Percentiles rank a stretch among this genome's conserved stretches.
Conservation (phyloP, 2,329 filamentous ascomycete species). For the Scedosporium minutisporum region DNA sequence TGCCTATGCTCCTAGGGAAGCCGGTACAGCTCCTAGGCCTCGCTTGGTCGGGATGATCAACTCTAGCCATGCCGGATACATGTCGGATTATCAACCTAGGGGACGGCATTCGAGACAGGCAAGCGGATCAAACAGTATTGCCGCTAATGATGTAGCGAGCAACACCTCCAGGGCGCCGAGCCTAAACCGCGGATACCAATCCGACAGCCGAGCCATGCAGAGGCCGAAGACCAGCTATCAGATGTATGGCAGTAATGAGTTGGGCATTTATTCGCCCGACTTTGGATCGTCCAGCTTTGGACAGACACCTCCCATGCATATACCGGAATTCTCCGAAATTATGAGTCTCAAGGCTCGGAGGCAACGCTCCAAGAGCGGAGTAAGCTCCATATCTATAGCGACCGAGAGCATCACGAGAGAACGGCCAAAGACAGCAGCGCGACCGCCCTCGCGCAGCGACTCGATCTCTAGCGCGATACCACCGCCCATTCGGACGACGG, state of each 20-base stretch:
- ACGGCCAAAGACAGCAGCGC: not conserved
- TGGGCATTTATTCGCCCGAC: not conserved
- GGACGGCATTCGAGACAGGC: conserved; percentile 1
- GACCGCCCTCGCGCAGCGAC: not conserved
- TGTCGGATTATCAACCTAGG: not conserved
- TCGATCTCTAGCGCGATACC: not conserved
- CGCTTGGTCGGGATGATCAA: not conserved
- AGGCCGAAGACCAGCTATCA: conserved; percentile 1
- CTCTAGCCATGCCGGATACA: not conserved
- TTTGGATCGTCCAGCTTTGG: not conserved
- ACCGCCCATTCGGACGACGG: not conserved
- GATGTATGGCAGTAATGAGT: not conserved
- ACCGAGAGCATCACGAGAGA: not conserved
- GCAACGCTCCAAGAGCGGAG: not conserved
- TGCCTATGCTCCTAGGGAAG: not conserved
- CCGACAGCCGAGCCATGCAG: not conserved
- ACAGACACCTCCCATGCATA: not conserved
- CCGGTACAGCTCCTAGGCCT: not conserved
- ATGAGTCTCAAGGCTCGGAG: not conserved
- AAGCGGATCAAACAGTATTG: not conserved
- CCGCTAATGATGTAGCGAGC: not conserved
- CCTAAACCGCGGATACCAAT: conserved; percentile 2
- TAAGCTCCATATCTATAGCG: not conserved
- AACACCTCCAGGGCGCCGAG: not conserved
- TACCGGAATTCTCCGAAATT: not conserved